These are phyloP conservation scores for Cephaloascus albidus DNA, from an alignment of 805 yeast genomes.

Conservation along the genomic window DNA sequence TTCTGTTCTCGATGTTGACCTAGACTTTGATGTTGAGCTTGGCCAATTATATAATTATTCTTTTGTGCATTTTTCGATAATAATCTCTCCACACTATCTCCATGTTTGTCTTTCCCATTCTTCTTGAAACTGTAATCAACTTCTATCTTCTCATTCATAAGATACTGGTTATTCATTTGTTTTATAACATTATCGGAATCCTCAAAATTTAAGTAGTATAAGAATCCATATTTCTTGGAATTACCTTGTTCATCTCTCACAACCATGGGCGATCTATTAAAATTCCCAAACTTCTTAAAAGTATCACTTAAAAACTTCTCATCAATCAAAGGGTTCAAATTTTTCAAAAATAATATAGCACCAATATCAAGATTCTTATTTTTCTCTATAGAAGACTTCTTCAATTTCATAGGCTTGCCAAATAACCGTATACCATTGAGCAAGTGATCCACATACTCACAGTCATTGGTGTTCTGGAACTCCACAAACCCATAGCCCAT, in stretches of 20 bases:
- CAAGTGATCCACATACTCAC: constrained; percentile 56
- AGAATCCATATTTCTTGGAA: constrained; percentile 57
- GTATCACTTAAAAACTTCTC: constrained; percentile 44
- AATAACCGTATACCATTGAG: constrained; percentile 53
- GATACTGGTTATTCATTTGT: constrained; percentile 55
- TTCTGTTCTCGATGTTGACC: neutral
- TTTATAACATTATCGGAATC: constrained; percentile 65
- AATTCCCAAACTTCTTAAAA: constrained; percentile 60
- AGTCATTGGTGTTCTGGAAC: constrained; percentile 48
- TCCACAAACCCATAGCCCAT: constrained; percentile 90
- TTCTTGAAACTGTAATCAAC: constrained; percentile 70
- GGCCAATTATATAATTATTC: constrained; percentile 21
- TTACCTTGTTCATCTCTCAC: constrained; percentile 38
- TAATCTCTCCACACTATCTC: constrained; percentile 68
- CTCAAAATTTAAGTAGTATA: constrained; percentile 55
- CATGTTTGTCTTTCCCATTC: constrained; percentile 54
- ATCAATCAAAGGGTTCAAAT: constrained; percentile 59
- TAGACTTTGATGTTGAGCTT: too few species aligned
- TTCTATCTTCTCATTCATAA: constrained; percentile 56
- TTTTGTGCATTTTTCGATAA: constrained; percentile 56
- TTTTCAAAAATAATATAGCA: constrained; percentile 45
- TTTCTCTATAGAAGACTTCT: constrained; percentile 30
- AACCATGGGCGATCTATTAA: constrained; percentile 41
- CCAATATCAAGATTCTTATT: constrained; percentile 30
- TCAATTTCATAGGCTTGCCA: constrained; percentile 52